phyloP scores from a whole-genome alignment of 345 rosid species.

The Citrus mangshanensis region DNA sequence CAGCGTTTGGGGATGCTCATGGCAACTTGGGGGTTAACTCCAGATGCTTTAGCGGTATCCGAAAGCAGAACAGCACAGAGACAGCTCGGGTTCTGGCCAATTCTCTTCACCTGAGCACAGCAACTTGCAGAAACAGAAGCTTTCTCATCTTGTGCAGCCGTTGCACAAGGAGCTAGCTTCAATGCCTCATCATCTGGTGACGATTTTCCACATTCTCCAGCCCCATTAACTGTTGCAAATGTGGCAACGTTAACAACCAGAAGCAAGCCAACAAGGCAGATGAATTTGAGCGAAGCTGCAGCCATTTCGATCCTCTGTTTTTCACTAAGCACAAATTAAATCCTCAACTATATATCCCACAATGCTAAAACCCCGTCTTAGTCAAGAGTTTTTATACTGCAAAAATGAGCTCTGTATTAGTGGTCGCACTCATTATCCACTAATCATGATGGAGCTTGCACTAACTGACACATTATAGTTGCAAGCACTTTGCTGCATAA shows the following conservation, averaged over 20 bases:
- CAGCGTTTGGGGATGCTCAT: constrained; percentile 42
- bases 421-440: constrained; percentile 22
- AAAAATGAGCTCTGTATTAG: constrained; percentile 7
- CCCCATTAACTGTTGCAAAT: constrained; percentile 22
- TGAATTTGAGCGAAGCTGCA: constrained; percentile 15
- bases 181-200: constrained; percentile 37
- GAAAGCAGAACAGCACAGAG: constrained; percentile 44
- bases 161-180: constrained; percentile 33
- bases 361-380: neutral
- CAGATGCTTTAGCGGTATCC: constrained; percentile 36
- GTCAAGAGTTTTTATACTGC: constrained; percentile 24
- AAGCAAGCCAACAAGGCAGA: constrained; percentile 23
- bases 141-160: constrained; percentile 32
- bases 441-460: constrained; percentile 30
- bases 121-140: constrained; percentile 30
- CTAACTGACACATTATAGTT: constrained; percentile 15
- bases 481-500: constrained; percentile 14
- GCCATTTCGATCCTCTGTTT: constrained; percentile 21
- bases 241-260: constrained; percentile 11
- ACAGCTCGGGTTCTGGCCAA: constrained; percentile 33
- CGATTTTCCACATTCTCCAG: constrained; percentile 39
- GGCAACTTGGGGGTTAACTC: constrained; percentile 30
- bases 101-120: constrained; percentile 35
- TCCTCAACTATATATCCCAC: neutral
- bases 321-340: neutral